Conservation (phyloP, 2,329 filamentous ascomycete species). For the Amauroascus niger region DNA sequence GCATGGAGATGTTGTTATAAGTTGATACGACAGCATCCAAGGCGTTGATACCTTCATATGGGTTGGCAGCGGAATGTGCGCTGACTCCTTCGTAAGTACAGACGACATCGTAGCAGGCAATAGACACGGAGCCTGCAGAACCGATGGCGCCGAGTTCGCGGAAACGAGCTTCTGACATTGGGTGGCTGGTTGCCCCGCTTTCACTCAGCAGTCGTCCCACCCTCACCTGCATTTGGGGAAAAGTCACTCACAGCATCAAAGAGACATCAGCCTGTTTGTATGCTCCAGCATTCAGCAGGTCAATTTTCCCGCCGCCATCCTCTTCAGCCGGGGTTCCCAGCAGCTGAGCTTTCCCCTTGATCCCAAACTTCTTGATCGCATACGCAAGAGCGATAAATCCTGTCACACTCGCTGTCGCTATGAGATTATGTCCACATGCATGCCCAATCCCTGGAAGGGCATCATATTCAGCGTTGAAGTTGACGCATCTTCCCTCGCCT, state of each 20-base stretch:
- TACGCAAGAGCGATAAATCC: conserved; percentile 41
- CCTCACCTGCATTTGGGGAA: too few relatives aligned
- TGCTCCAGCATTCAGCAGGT: conserved; percentile 38
- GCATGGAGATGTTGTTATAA: conserved; percentile 36
- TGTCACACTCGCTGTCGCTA: conserved; percentile 29
- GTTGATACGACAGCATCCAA: conserved; percentile 45
- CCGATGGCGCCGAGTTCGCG: conserved; percentile 15
- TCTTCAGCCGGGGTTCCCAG: conserved; percentile 36
- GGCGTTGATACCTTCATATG: conserved; percentile 49
- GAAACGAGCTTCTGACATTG: conserved; percentile 6
- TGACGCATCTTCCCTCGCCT: conserved; percentile 1
- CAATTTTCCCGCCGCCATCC: conserved; percentile 32
- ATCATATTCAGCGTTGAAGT: conserved; percentile 38
- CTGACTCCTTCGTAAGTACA: conserved; percentile 40
- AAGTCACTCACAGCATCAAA: conserved; percentile 31
- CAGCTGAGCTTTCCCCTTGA: conserved; percentile 32
- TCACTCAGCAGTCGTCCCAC: neutral
- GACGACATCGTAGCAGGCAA: conserved; percentile 19
- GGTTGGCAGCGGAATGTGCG: conserved; percentile 45
- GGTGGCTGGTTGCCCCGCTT: conserved; percentile 4
- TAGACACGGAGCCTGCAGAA: conserved; percentile 12
- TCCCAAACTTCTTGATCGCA: conserved; percentile 33
- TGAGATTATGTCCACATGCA: conserved; percentile 36
- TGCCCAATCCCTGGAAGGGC: conserved; percentile 34
- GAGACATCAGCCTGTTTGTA: conserved; percentile 34